phyloP scores from a whole-genome alignment of 1,139 yeast genomes.

The Protomyces lactucae-debilis region DNA sequence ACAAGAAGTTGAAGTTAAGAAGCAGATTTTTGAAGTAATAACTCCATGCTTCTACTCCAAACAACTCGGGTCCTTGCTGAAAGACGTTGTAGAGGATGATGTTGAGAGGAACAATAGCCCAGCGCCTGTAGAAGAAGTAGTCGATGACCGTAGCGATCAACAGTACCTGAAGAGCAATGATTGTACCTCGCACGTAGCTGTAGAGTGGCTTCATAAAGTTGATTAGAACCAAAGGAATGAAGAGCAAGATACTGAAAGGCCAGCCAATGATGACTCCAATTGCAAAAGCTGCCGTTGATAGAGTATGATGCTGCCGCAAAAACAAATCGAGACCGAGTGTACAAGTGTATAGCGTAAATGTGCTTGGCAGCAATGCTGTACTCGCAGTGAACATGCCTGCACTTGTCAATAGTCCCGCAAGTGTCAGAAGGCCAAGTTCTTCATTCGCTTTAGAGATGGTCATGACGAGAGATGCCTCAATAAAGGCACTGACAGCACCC shows the following conservation, averaged over 20 bases:
- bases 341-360: conserved; percentile 69
- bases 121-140: conserved; percentile 57
- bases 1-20: conserved; percentile 64
- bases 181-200: conserved; percentile 15
- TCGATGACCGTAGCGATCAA: conserved; percentile 51
- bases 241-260: conserved; percentile 77
- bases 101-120: conserved; percentile 70
- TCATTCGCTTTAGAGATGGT: conserved; percentile 44
- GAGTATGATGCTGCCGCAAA: conserved; percentile 39
- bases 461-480: conserved; percentile 51
- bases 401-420: conserved; percentile 46
- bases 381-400: conserved; percentile 85
- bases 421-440: conserved; percentile 55
- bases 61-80: conserved; percentile 79
- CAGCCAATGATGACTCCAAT: conserved; percentile 80
- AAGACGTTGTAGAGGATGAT: conserved; percentile 80
- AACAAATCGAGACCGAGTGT: conserved; percentile 52
- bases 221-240: conserved; percentile 41
- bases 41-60: conserved; percentile 79
- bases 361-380: conserved; percentile 78
- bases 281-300: conserved; percentile 43
- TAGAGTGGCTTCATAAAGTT: conserved; percentile 34
- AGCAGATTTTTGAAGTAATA: conserved; percentile 67
- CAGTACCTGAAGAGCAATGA: conserved; percentile 7
- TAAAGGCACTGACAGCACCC: conserved; percentile 50